Conservation (phyloP, 1,139 yeast species). For the Neolecta irregularis region DNA sequence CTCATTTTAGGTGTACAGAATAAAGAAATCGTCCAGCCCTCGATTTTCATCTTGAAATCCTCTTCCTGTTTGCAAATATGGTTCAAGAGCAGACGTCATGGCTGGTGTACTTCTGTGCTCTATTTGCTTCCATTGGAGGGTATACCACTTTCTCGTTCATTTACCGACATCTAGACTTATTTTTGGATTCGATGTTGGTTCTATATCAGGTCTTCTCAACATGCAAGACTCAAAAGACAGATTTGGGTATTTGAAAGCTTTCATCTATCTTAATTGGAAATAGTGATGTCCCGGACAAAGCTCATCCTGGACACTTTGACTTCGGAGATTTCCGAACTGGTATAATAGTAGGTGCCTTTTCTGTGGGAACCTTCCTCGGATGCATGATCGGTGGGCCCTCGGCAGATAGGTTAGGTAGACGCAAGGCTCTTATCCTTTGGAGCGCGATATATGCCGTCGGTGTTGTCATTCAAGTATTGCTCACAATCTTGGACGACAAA, state of each 20-base stretch:
- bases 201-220: constrained; percentile 61
- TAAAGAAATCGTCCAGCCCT: too few relatives aligned
- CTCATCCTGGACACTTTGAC: constrained; percentile 2
- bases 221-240: constrained; percentile 46
- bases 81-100: too few relatives aligned
- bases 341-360: constrained; percentile 37
- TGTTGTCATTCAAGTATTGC: constrained; percentile 38
- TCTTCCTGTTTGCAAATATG: too few relatives aligned
- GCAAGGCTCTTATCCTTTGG: constrained; percentile 34
- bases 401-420: constrained; percentile 39
- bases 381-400: constrained; percentile 33
- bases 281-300: constrained; percentile 5
- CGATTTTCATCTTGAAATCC: too few relatives aligned
- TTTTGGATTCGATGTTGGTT: constrained; percentile 68
- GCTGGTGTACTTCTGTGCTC: too few relatives aligned
- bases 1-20: too few relatives aligned
- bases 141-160: too few relatives aligned
- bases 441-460: constrained; percentile 37
- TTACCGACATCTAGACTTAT: constrained; percentile 22
- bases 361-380: constrained; percentile 41
- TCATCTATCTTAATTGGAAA: too few relatives aligned
- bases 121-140: too few relatives aligned
- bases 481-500: too few relatives aligned
- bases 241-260: constrained; percentile 33
- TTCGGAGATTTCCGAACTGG: constrained; percentile 28